Base-by-base conservation (phyloP, 192 early-diverging fungal species). In the Phlyctochytrium arcticum region DNA sequence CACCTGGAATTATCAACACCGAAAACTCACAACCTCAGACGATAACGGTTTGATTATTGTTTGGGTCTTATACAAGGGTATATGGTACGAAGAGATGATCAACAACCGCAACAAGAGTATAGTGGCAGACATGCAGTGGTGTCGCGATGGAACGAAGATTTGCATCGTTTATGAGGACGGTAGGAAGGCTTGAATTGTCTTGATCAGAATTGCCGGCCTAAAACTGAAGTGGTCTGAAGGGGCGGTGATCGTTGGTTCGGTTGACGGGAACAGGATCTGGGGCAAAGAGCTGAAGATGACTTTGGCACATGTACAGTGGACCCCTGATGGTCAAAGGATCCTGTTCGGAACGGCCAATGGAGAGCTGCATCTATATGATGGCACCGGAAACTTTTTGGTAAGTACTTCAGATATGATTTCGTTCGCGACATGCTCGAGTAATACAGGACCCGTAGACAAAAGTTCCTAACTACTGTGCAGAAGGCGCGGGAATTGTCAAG, bases 31-130 rank as follows among this genome's bases (percentile, higher is more conserved):
- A 21, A 84, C 84, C 1, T 75, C 81, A 4, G 84, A 86, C 71
- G 67, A 73, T 26, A 76, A 78, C 53, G 84, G 84, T 6, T 61
- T 86, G 47, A 86, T 86, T 46, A 86, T 86, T 47, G 84, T 86
- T 0, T 86, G 84, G 84, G 80, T 86, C 17, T 58, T 86, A 27
- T 86, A 86, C 70, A 86, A 86, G 57, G 84, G 81, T 9, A 75
- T 75, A 15, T 82, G 82, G 80, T 86, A 86, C 62, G 84, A 86
- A 69, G 84, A 86, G 71, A 86, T 86, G 84, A 82, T 86, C 68
- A 86, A 86, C 61, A 84, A 86, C 58, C 71, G 84, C 15, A 82
- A 81, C 70, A 86, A 86, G 60, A 75, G 77, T 39, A 65, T 78
- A 6, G 84, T 86, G 2, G 68, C 82, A 17, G 82, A 81, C 62